Base-by-base conservation (phyloP, 768 basidiomycete genomes). In the Mycena alexandri region DNA sequence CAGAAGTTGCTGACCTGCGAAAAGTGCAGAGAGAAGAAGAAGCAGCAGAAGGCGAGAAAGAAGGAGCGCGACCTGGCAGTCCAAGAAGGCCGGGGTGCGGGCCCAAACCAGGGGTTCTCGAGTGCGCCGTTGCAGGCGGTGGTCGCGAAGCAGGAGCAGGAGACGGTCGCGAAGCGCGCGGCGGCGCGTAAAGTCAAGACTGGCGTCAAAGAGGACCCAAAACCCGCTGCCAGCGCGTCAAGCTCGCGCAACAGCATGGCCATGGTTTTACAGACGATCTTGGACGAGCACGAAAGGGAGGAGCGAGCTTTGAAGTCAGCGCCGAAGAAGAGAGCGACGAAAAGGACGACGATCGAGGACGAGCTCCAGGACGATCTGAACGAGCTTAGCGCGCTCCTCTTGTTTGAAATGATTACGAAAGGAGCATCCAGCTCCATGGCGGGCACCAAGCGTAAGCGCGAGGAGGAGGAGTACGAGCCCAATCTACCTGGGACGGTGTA, bases 1-100 rank as follows among this genome's bases (percentile, higher is more conserved):
- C 64, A 65, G 52, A 17, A 17, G 9, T 24, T 65, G 42, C 22
- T 65, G 42, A 65, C 64, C 17, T 65, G 64, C 57, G 64, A 60
- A n/a, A 46, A 38, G 52, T 65, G 64, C n/a, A 41, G 64, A 11
- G 64, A 44, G 24, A 21, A 19, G 51, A 59, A 65, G 51, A 65
- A 60, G 44, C 42, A 25, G 33, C 56, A 65, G 36, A 65, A 65
- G 44, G 33, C 29, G 29, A 34, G 64, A 21, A 33, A 24, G 8
- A 65, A 60, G 51, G 64, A 65, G 52, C 29, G 64, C 10, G 64
- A 65, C 25, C 8, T 16, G 10, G 64, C 58, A 3, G 16, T 65
- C 10, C 17, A 12, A 42, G 64, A 44, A 14, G 64, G 63, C n/a
- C 48, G 63, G 4, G 54, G 63, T 16, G 25, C 22, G 21, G 33